Percentiles rank a stretch among this genome's conserved stretches.
These are phyloP conservation scores for Penicillium ochrochloron DNA, from an alignment of 495 filamentous ascomycete genomes.

Conservation along the genomic window DNA sequence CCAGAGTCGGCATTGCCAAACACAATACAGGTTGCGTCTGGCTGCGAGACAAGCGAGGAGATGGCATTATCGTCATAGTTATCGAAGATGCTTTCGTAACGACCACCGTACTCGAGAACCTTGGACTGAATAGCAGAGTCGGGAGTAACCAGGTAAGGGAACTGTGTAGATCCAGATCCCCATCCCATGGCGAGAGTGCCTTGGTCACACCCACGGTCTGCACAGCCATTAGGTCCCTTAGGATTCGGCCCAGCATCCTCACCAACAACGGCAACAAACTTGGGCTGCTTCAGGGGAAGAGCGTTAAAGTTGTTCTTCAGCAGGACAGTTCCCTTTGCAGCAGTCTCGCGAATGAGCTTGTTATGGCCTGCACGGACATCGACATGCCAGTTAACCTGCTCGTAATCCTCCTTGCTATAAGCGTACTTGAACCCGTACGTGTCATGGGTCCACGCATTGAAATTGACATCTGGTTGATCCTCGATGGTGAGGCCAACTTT, in stretches of 20 bases:
- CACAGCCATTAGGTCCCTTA: constrained; percentile 10
- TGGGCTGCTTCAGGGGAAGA: constrained; percentile 4
- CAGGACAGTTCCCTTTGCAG: constrained; percentile 7
- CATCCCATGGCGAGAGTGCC: constrained; percentile 11
- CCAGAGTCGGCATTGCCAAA: constrained; percentile 15
- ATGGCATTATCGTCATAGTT: constrained; percentile 10
- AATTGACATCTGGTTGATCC: constrained; percentile 4
- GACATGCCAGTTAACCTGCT: constrained; percentile 9
- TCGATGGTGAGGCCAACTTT: constrained; percentile 5
- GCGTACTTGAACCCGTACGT: constrained; percentile 3
- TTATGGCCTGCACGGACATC: constrained; percentile 6
- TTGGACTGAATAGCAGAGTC: constrained; percentile 4
- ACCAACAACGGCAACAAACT: constrained; percentile 6
- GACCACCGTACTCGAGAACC: constrained; percentile 1
- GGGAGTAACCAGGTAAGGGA: constrained; percentile 10
- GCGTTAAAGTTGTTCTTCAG: constrained; percentile 5
- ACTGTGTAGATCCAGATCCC: constrained; percentile 10
- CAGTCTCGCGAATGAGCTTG: constrained; percentile 8
- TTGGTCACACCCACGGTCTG: constrained; percentile 10
- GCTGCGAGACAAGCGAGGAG: constrained; percentile 12
- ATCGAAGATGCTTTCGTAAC: constrained; percentile 8
- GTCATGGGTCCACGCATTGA: constrained; percentile 7
- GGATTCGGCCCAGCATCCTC: constrained; percentile 9
- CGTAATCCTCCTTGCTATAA: constrained; percentile 13
- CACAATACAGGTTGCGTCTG: constrained; percentile 11